Evolutionary conservation across 2,329 filamentous ascomycete species (phyloP).

Genomic region (Hypomyces perniciosus): DNA sequence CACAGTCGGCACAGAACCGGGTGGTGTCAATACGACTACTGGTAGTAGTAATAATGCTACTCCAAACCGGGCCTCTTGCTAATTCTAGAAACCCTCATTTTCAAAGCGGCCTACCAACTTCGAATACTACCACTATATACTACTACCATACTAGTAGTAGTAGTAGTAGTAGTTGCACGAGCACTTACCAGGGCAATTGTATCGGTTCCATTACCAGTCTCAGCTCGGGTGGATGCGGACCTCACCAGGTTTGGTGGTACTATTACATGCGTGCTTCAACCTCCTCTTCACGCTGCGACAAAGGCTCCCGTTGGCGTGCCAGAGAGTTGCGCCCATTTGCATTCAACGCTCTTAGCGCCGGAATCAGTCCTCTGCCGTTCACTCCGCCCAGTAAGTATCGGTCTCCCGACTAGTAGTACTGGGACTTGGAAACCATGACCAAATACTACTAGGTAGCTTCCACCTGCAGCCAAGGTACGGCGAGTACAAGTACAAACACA

Average conservation of each 20-base stretch:
- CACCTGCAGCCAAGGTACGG: too few species aligned
- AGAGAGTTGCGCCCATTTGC: conserved; percentile 13
- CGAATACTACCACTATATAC: too few species aligned
- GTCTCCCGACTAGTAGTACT: conserved; percentile 3
- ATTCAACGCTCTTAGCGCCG: conserved; percentile 6
- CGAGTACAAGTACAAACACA: too few species aligned
- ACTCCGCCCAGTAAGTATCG: conserved; percentile 2
- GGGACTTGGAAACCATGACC: neutral
- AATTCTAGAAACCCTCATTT: neutral
- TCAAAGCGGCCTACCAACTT: neutral
- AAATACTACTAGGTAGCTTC: too few species aligned
- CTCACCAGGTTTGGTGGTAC: neutral
- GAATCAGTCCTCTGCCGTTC: conserved; percentile 1
- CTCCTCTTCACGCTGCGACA: conserved; percentile 9
- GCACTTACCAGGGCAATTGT: neutral
- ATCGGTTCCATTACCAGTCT: neutral
- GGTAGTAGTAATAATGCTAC: too few species aligned
- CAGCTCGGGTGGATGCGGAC: neutral
- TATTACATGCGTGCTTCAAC: neutral
- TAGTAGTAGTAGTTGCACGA: neutral
- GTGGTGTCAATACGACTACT: too few species aligned
- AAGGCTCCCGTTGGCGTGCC: conserved; percentile 9
- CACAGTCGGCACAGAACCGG: too few species aligned
- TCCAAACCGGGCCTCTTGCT: neutral
- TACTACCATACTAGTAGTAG: neutral